Conservation (phyloP, 257 asterid species). For the Nicotiana paniculata region DNA sequence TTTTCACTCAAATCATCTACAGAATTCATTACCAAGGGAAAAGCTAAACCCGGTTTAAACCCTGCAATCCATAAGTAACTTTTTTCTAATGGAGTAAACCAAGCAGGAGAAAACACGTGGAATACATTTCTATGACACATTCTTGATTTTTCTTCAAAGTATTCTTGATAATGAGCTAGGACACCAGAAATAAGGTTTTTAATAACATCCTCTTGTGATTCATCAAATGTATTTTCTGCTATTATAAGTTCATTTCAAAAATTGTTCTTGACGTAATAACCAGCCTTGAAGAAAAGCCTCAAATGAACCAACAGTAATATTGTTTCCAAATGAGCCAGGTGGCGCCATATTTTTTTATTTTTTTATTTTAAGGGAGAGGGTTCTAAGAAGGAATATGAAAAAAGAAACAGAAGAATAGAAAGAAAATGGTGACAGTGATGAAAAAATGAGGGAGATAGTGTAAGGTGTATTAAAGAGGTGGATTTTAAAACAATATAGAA, state of each 20-base stretch:
- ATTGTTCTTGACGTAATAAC: conserved; percentile 28
- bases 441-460: not conserved
- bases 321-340: not conserved
- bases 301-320: conserved; percentile 5
- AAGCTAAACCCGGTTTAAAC: conserved; percentile 37
- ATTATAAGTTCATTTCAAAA: conserved; percentile 24
- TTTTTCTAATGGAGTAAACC: conserved; percentile 49
- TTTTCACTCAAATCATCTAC: conserved; percentile 22
- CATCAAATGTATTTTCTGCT: conserved; percentile 8
- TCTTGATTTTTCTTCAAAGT: conserved; percentile 35
- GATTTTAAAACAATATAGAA: no score
- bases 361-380: no score
- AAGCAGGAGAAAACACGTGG: conserved; percentile 35
- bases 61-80: conserved; percentile 47
- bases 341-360: conserved; percentile 6
- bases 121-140: conserved; percentile 33
- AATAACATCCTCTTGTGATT: not conserved
- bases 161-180: conserved; percentile 38
- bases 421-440: not conserved
- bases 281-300: conserved; percentile 28
- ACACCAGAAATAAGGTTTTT: conserved; percentile 24
- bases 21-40: conserved; percentile 13
- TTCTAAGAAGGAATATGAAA: not conserved
- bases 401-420: not conserved
- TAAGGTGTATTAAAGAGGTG: not conserved